Conservation (phyloP, 805 yeast genomes). For the Metschnikowia koreensis region DNA sequence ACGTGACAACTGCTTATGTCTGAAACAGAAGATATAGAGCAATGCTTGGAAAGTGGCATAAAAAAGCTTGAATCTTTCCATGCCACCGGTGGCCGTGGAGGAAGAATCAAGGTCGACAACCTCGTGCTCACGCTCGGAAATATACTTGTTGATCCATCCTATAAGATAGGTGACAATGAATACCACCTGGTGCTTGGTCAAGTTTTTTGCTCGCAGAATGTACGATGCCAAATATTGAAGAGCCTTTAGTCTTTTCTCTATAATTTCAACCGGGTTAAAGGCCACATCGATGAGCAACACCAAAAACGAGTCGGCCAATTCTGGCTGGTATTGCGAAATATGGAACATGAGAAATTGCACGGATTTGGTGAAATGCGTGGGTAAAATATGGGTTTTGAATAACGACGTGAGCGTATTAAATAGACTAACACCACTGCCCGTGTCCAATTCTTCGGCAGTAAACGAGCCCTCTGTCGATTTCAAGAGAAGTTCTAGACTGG, state of each 20-base stretch:
- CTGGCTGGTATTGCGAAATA: conserved; percentile 76
- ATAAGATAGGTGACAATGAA: conserved; percentile 80
- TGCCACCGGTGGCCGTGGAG: conserved; percentile 47
- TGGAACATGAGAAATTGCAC: conserved; percentile 83
- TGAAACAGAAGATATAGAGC: conserved; percentile 87
- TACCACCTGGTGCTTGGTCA: conserved; percentile 69
- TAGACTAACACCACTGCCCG: conserved; percentile 63
- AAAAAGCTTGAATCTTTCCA: conserved; percentile 87
- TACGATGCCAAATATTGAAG: conserved; percentile 90
- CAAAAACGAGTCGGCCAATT: conserved; percentile 79
- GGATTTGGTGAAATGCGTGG: conserved; percentile 88
- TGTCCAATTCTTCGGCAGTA: conserved; percentile 48
- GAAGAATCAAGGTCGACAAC: conserved; percentile 44
- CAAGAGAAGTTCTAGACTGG: conserved; percentile 59
- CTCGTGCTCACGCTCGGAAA: conserved; percentile 82
- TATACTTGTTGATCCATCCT: conserved; percentile 80
- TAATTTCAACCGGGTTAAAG: conserved; percentile 62
- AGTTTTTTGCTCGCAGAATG: conserved; percentile 78
- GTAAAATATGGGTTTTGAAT: conserved; percentile 78
- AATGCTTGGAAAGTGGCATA: conserved; percentile 90
- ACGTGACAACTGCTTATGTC: conserved; percentile 60
- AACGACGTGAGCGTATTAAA: conserved; percentile 73
- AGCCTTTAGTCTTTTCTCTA: conserved; percentile 80
- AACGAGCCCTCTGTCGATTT: conserved; percentile 48
- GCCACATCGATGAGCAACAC: conserved; percentile 82